Evolutionary conservation across 2,329 filamentous ascomycete genomes (phyloP).

Genomic region (Colletotrichum salicis): DNA sequence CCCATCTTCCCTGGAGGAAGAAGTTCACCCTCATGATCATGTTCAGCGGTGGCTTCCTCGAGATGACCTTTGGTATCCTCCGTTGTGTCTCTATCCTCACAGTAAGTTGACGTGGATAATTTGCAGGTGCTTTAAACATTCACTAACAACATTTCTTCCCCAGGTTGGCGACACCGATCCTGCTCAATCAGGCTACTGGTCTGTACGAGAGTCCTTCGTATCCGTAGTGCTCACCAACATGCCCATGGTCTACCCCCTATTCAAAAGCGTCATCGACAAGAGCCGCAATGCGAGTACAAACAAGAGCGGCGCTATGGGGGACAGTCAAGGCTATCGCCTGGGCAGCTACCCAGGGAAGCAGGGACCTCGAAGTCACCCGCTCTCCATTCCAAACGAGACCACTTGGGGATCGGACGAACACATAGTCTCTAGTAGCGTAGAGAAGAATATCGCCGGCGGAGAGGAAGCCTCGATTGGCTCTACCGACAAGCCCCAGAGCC

Average conservation of each 20-base stretch:
- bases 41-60: conserved; percentile 31
- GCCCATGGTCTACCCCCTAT: conserved; percentile 51
- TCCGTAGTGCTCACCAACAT: conserved; percentile 51
- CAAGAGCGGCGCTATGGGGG: conserved; percentile 1
- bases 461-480: conserved; percentile 10
- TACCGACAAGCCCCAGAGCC: not conserved
- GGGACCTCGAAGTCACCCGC: not conserved
- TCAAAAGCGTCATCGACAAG: conserved; percentile 40
- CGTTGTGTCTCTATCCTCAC: conserved; percentile 31
- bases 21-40: conserved; percentile 26
- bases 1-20: conserved; percentile 23
- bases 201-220: conserved; percentile 53
- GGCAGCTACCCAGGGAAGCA: conserved; percentile 21
- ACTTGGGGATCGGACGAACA: conserved; percentile 16
- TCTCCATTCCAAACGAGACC: conserved; percentile 10
- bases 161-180: conserved; percentile 45
- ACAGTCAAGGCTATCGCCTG: conserved; percentile 21
- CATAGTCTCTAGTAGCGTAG: not conserved
- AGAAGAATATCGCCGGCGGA: not conserved
- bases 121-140: too few species aligned
- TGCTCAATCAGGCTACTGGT: conserved; percentile 49
- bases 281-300: conserved; percentile 29
- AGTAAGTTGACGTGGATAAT: not conserved
- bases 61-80: conserved; percentile 28
- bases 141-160: not conserved